Conservation (phyloP, 108 stramenopile species). For the Cyclotella cryptica region DNA sequence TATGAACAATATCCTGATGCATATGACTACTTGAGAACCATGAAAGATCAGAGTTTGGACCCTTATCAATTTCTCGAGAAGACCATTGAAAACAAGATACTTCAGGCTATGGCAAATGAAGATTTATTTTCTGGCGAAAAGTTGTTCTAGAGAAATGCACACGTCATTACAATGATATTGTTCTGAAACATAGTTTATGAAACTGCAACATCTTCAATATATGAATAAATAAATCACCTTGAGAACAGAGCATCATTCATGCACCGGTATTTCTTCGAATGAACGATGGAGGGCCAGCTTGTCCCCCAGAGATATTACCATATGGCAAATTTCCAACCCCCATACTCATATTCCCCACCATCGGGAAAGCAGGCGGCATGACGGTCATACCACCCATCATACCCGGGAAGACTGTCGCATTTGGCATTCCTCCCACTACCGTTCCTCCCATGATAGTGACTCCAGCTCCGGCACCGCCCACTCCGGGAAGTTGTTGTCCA, state of each 20-base stretch:
- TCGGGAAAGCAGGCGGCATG: not conserved
- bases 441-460: not conserved
- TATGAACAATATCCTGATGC: slow-evolving; percentile 25
- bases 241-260: too few relatives aligned
- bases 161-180: too few relatives aligned
- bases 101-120: not conserved
- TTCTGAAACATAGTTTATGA: too few relatives aligned
- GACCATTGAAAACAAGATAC: not conserved
- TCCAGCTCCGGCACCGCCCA: not conserved
- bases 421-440: not conserved
- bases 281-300: not conserved
- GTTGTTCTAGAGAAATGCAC: too few relatives aligned
- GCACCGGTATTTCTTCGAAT: not conserved
- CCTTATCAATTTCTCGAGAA: slow-evolving; percentile 51
- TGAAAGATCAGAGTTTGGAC: slow-evolving; percentile 50
- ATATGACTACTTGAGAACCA: slow-evolving; percentile 32
- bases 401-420: not conserved
- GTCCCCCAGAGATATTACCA: not conserved
- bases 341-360: slow-evolving; percentile 2
- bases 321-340: slow-evolving; percentile 4
- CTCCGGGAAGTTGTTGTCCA: not conserved
- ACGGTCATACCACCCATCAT: not conserved
- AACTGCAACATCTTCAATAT: too few relatives aligned
- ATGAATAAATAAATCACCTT: too few relatives aligned
- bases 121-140: not conserved